phyloP scores from a whole-genome alignment of 2,329 filamentous ascomycete genomes.

The Penicillium sp. region DNA sequence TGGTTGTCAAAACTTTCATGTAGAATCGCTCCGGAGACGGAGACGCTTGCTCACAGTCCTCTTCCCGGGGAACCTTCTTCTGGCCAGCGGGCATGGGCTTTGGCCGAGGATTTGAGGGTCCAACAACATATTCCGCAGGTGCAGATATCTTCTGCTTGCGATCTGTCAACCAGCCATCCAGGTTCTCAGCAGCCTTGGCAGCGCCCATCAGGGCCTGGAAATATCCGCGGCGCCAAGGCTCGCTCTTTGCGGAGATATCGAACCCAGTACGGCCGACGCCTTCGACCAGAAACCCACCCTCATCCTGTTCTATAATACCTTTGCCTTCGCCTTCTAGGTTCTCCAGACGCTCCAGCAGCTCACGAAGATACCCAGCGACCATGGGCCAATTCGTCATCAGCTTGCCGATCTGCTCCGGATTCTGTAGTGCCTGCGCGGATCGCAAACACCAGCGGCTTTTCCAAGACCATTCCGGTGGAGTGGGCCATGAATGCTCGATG shows the following conservation, averaged over 20 bases:
- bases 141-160: constrained; percentile 64
- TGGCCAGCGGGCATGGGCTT: constrained; percentile 67
- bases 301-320: constrained; percentile 56
- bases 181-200: constrained; percentile 72
- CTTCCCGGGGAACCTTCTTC: constrained; percentile 63
- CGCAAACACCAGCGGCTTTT: constrained; percentile 67
- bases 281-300: constrained; percentile 54
- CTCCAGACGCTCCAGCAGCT: constrained; percentile 66
- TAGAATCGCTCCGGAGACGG: constrained; percentile 74
- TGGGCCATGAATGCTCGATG: constrained; percentile 73
- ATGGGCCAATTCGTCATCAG: constrained; percentile 66
- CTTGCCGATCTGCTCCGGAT: constrained; percentile 54
- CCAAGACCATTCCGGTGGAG: constrained; percentile 77
- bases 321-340: constrained; percentile 66
- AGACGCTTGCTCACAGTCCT: constrained; percentile 70
- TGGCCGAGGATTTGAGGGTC: constrained; percentile 79
- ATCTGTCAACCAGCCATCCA: constrained; percentile 77
- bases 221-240: constrained; percentile 83
- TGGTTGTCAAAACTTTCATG: constrained; percentile 74
- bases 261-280: constrained; percentile 58
- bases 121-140: constrained; percentile 69
- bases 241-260: constrained; percentile 72
- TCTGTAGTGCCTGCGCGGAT: constrained; percentile 60
- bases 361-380: constrained; percentile 60
- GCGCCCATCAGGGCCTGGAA: constrained; percentile 76